Conservation (phyloP, 2,329 filamentous ascomycete genomes). For the Sarocladiaceae sp. region DNA sequence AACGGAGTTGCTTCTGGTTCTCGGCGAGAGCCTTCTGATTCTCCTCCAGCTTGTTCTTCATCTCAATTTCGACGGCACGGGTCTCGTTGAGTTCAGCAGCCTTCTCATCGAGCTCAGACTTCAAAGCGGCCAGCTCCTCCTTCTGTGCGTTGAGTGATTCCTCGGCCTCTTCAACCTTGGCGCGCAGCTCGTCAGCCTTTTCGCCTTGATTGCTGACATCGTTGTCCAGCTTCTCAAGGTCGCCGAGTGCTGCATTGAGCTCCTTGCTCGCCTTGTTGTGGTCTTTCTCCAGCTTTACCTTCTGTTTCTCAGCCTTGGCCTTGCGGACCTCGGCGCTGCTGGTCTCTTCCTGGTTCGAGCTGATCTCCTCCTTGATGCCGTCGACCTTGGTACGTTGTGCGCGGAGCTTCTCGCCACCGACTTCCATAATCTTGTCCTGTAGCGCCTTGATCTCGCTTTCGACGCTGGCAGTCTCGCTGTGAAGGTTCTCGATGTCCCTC, state of each 20-base stretch:
- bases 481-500: constrained; percentile 75
- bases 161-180: constrained; percentile 77
- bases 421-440: constrained; percentile 97
- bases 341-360: constrained; percentile 73
- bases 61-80: constrained; percentile 88
- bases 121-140: constrained; percentile 72
- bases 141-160: constrained; percentile 74
- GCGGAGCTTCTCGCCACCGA: constrained; percentile 89
- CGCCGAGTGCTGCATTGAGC: constrained; percentile 63
- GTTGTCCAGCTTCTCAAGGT: constrained; percentile 72
- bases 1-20: constrained; percentile 76
- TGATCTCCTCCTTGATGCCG: constrained; percentile 79
- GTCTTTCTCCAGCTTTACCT: constrained; percentile 80
- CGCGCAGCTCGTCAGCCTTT: constrained; percentile 68
- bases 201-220: constrained; percentile 75
- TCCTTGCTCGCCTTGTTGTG: constrained; percentile 75
- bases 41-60: constrained; percentile 96
- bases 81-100: constrained; percentile 82
- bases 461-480: constrained; percentile 78
- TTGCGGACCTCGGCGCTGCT: constrained; percentile 83
- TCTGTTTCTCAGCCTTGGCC: constrained; percentile 92
- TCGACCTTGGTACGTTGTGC: constrained; percentile 90
- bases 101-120: constrained; percentile 83
- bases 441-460: constrained; percentile 90
- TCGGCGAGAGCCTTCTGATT: constrained; percentile 85